A percentile compares a stretch with the other conserved stretches of the same genome.
These are phyloP conservation scores for Lachancea nothofagi DNA, from an alignment of 805 yeast genomes.

Conservation along the genomic window DNA sequence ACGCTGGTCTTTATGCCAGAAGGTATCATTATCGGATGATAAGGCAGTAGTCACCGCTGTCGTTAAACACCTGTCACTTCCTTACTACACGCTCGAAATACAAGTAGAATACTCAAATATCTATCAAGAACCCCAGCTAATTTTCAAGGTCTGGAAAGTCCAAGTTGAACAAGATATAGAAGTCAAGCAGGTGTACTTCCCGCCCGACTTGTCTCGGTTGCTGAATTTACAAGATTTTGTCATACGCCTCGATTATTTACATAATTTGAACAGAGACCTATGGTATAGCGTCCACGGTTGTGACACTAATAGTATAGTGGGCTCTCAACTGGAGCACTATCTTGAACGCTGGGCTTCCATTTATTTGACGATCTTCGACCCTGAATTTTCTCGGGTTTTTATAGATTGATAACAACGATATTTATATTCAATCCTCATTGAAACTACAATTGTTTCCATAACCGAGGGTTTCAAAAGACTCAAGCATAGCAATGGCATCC, in stretches of 20 bases:
- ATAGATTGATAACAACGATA: not conserved
- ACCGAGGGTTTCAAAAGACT: not conserved
- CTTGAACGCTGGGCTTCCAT: constrained; percentile 24
- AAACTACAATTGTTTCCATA: not conserved
- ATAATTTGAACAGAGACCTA: constrained; percentile 8
- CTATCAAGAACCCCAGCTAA: constrained; percentile 24
- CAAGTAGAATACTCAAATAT: constrained; percentile 17
- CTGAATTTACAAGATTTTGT: constrained; percentile 8
- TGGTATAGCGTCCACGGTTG: constrained; percentile 30
- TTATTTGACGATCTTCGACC: constrained; percentile 12
- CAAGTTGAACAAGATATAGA: constrained; percentile 7
- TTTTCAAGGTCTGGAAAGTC: constrained; percentile 18
- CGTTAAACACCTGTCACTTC: not conserved
- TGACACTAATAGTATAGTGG: constrained; percentile 26
- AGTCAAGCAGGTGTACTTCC: constrained; percentile 11
- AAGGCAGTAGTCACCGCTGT: not conserved
- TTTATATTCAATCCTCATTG: not conserved
- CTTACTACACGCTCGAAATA: constrained; percentile 14
- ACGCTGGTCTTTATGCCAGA: constrained; percentile 1
- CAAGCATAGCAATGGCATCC: constrained; percentile 35
- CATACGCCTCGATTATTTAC: constrained; percentile 13
- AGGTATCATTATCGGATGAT: not conserved
- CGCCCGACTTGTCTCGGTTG: constrained; percentile 9
- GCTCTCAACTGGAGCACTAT: constrained; percentile 15
- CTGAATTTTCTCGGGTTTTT: constrained; percentile 4